A percentile compares a stretch with the other conserved stretches of the same genome.
Conservation (phyloP, 2,329 filamentous ascomycete species). For the Seiridium cupressi region DNA sequence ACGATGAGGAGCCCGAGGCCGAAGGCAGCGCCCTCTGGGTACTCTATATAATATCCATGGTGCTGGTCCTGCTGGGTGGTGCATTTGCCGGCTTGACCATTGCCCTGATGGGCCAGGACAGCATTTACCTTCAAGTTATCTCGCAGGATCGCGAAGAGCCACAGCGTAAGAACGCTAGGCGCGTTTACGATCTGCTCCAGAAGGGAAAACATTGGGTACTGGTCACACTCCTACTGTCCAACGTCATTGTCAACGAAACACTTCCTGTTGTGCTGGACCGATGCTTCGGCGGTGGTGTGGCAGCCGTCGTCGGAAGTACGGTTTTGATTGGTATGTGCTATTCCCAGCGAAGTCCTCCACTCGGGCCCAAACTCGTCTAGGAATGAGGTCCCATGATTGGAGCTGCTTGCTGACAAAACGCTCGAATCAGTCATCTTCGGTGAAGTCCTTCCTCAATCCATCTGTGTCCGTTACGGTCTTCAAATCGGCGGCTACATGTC, state of each 20-base stretch:
- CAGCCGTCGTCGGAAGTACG: slow-evolving; percentile 90
- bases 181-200: slow-evolving; percentile 76
- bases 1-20: slow-evolving; percentile 46
- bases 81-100: slow-evolving; percentile 94
- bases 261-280: slow-evolving; percentile 92
- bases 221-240: slow-evolving; percentile 88
- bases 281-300: slow-evolving; percentile 90
- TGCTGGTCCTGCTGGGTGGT: slow-evolving; percentile 82
- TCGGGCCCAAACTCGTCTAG: background rate
- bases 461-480: slow-evolving; percentile 93
- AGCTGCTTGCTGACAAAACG: background rate
- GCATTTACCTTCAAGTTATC: slow-evolving; percentile 95
- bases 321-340: slow-evolving; percentile 76
- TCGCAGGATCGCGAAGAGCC: slow-evolving; percentile 78
- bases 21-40: slow-evolving; percentile 72
- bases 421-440: slow-evolving; percentile 84
- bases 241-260: slow-evolving; percentile 97
- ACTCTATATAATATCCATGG: slow-evolving; percentile 74
- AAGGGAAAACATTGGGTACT: slow-evolving; percentile 98
- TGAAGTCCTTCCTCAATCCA: slow-evolving; percentile 91
- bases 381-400: background rate
- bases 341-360: background rate
- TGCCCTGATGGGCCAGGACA: slow-evolving; percentile 76
- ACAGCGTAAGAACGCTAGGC: slow-evolving; percentile 83
- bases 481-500: slow-evolving; percentile 94